Evolutionary conservation across 2,329 filamentous ascomycete species (phyloP).

Genomic region (Hypoxylon sp.): DNA sequence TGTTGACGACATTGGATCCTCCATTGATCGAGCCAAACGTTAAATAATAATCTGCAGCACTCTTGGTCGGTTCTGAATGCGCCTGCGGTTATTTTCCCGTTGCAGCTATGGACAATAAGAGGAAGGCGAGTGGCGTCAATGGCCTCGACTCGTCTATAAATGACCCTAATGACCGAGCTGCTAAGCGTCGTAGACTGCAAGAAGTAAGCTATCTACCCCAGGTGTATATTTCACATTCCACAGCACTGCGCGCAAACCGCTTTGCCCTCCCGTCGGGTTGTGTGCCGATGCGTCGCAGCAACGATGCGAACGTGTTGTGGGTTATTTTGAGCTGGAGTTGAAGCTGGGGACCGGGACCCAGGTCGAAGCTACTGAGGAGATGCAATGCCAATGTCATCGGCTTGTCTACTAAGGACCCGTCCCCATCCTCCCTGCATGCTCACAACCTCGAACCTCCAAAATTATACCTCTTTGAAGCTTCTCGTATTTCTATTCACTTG

Average conservation of each 20-base stretch:
- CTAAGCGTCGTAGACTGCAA: slow-evolving; percentile 69
- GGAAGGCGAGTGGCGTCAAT: slow-evolving; percentile 65
- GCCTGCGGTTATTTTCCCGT: slow-evolving; percentile 25
- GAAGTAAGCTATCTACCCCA: slow-evolving; percentile 59
- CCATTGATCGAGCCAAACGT: slow-evolving; percentile 24
- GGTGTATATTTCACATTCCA: slow-evolving; percentile 33
- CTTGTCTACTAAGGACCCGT: slow-evolving; percentile 22
- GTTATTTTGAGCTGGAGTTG: slow-evolving; percentile 27
- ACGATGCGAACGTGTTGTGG: slow-evolving; percentile 36
- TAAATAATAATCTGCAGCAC: slow-evolving; percentile 15
- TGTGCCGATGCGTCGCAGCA: slow-evolving; percentile 38
- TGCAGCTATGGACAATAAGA: slow-evolving; percentile 69
- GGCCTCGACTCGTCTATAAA: slow-evolving; percentile 57
- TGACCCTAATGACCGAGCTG: slow-evolving; percentile 67
- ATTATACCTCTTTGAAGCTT: slow-evolving; percentile 26
- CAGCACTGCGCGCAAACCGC: slow-evolving; percentile 42
- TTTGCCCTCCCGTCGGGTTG: slow-evolving; percentile 29
- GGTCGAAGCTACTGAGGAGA: slow-evolving; percentile 31
- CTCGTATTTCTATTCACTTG: slow-evolving; percentile 7
- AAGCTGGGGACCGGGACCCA: slow-evolving; percentile 21
- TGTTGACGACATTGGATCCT: slow-evolving; percentile 19
- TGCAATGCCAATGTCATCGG: slow-evolving; percentile 44
- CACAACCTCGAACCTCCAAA: slow-evolving; percentile 35
- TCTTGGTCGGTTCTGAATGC: slow-evolving; percentile 33
- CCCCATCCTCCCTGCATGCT: slow-evolving; percentile 29